Conservation (phyloP, 495 filamentous ascomycete species). For the Penicillium simplicissimum region DNA sequence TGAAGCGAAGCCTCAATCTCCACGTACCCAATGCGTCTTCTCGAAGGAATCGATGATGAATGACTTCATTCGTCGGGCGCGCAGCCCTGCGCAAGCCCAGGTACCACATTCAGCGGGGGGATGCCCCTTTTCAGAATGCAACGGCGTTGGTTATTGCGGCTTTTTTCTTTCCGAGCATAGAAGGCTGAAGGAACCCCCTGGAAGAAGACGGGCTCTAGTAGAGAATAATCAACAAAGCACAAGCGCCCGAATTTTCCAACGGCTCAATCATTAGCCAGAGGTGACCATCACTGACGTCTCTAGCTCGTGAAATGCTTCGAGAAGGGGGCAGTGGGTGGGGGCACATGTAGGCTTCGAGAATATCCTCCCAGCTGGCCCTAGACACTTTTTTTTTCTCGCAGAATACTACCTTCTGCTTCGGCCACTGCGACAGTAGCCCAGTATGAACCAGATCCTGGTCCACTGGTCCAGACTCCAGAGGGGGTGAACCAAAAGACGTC, state of each 20-base stretch:
- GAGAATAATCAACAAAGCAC: neutral
- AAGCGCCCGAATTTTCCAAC: neutral
- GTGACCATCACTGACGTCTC: neutral
- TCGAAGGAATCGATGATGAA: neutral
- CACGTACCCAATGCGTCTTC: neutral
- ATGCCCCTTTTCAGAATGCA: slow-evolving; percentile 10
- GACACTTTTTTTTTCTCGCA: neutral
- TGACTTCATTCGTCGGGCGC: neutral
- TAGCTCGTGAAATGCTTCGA: neutral
- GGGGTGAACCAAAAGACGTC: neutral
- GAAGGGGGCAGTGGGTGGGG: neutral
- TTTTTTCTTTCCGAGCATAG: neutral
- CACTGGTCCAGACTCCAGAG: too few species aligned
- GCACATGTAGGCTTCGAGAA: neutral
- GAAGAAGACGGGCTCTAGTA: neutral
- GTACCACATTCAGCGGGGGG: neutral
- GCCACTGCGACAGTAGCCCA: neutral
- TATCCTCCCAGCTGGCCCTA: neutral
- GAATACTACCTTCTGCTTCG: slow-evolving; percentile 12
- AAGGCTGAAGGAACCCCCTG: neutral
- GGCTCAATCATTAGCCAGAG: neutral
- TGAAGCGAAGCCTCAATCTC: slow-evolving; percentile 1
- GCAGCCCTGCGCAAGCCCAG: neutral
- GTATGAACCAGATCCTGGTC: neutral
- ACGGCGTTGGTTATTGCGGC: neutral